A percentile compares a stretch with the other conserved stretches of the same genome.
phyloP scores from a whole-genome alignment of 306 rosid species.

The Vigna unguiculata region DNA sequence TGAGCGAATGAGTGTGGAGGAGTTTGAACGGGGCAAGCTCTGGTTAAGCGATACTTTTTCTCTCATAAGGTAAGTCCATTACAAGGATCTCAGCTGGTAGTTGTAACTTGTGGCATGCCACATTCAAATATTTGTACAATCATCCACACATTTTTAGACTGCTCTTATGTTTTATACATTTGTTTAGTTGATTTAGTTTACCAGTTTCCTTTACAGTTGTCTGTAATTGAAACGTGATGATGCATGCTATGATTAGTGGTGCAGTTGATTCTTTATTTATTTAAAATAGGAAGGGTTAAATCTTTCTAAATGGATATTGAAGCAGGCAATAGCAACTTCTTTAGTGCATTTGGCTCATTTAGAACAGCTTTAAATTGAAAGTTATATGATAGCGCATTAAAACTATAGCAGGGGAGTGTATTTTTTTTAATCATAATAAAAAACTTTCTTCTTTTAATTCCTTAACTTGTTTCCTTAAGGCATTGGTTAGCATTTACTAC shows the following conservation, averaged over 20 bases:
- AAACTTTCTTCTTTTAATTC: too few species aligned
- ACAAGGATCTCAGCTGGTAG: conserved; percentile 30
- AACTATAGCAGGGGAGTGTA: too few species aligned
- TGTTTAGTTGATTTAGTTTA: conserved; percentile 12
- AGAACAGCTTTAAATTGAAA: background rate
- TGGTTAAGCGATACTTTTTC: conserved; percentile 81
- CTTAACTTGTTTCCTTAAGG: too few species aligned
- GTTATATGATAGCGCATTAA: too few species aligned
- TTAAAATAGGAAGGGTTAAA: background rate
- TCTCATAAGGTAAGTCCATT: conserved; percentile 75
- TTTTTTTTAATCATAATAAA: too few species aligned
- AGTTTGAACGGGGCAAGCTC: conserved; percentile 76
- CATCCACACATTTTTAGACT: conserved; percentile 18
- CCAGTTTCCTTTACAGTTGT: background rate
- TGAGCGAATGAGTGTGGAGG: conserved; percentile 74
- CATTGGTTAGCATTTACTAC: background rate
- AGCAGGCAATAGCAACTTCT: background rate
- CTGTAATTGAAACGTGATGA: conserved; percentile 29
- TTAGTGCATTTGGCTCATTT: conserved; percentile 28
- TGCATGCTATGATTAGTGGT: background rate
- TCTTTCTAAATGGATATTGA: background rate
- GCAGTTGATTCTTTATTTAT: background rate
- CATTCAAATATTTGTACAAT: conserved; percentile 3
- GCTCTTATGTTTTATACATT: background rate
- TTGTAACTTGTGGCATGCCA: conserved; percentile 11